Percentiles rank a stretch among this genome's conserved stretches.
phyloP scores from a whole-genome alignment of 2,329 filamentous ascomycete species.

The Trichophyton schoenleinii region DNA sequence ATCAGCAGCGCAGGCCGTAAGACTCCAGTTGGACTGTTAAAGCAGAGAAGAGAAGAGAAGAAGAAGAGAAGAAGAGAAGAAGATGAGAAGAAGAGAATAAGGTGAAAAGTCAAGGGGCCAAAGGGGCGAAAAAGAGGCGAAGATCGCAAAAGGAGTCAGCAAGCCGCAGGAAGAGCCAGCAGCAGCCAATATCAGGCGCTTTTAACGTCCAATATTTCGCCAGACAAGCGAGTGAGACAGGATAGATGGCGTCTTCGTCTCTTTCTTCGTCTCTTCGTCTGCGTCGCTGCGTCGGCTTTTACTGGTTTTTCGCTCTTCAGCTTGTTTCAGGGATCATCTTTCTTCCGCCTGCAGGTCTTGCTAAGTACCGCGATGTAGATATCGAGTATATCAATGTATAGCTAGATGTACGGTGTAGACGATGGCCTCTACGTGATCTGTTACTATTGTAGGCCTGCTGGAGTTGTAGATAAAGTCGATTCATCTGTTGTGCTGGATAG shows the following conservation, averaged over 20 bases:
- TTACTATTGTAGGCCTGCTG: too few species aligned
- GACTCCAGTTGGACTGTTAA: too few species aligned
- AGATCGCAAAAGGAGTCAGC: not conserved
- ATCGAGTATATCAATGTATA: too few species aligned
- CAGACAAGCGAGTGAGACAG: not conserved
- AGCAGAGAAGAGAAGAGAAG: not conserved
- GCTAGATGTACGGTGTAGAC: too few species aligned
- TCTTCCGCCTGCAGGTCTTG: not conserved
- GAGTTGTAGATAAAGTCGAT: too few species aligned
- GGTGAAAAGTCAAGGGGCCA: not conserved
- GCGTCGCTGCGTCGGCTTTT: too few species aligned
- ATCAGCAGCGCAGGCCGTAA: constrained; percentile 12
- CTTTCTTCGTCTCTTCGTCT: not conserved
- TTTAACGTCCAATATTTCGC: too few species aligned
- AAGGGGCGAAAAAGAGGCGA: not conserved
- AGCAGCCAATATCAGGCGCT: not conserved
- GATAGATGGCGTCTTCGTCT: not conserved
- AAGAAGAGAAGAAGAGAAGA: not conserved
- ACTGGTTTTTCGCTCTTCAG: not conserved
- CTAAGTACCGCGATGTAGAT: not conserved
- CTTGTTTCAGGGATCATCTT: not conserved
- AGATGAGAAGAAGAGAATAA: not conserved
- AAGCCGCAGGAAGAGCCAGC: too few species aligned
- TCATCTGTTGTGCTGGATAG: too few species aligned
- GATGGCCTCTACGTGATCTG: too few species aligned